Conservation (phyloP, 1,284 basidiomycete genomes). For the Xanthoconium separans region DNA sequence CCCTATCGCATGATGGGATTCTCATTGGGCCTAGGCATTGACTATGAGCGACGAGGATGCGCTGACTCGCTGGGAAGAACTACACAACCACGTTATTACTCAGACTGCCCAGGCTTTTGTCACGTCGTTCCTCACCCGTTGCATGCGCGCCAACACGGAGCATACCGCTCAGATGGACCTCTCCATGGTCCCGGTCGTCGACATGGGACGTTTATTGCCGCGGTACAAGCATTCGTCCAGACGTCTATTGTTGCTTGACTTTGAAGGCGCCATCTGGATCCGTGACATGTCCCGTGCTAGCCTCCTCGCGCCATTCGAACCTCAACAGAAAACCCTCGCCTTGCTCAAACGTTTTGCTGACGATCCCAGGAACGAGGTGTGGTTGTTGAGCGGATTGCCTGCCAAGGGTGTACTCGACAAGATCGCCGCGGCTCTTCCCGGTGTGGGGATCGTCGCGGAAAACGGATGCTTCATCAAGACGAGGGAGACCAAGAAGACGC, state of each 20-base stretch:
- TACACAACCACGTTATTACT: slow-evolving; percentile 83
- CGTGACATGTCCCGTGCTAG: slow-evolving; percentile 50
- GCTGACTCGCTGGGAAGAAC: slow-evolving; percentile 76
- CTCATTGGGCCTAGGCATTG: slow-evolving; percentile 46
- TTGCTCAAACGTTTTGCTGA: slow-evolving; percentile 61
- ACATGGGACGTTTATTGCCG: slow-evolving; percentile 52
- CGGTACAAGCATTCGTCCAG: slow-evolving; percentile 62
- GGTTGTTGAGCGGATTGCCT: slow-evolving; percentile 77
- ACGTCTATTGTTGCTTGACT: slow-evolving; percentile 73
- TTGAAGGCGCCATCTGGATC: slow-evolving; percentile 76
- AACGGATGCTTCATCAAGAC: slow-evolving; percentile 84
- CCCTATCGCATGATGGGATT: neutral
- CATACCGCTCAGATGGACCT: slow-evolving; percentile 42
- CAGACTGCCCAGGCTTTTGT: slow-evolving; percentile 87
- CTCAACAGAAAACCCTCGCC: slow-evolving; percentile 55
- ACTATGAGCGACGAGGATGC: slow-evolving; percentile 78
- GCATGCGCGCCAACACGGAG: slow-evolving; percentile 67
- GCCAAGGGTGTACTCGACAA: slow-evolving; percentile 62
- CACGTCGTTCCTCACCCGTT: slow-evolving; percentile 74
- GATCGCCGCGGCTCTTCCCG: slow-evolving; percentile 59
- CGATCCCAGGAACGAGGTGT: slow-evolving; percentile 74
- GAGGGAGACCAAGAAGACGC: slow-evolving; percentile 31
- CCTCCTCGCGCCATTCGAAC: slow-evolving; percentile 44
- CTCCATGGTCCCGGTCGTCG: slow-evolving; percentile 47
- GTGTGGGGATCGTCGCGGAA: slow-evolving; percentile 83